These are phyloP conservation scores for Ophiorrhiza pumila DNA, from an alignment of 257 asterid genomes.

Conservation along the genomic window DNA sequence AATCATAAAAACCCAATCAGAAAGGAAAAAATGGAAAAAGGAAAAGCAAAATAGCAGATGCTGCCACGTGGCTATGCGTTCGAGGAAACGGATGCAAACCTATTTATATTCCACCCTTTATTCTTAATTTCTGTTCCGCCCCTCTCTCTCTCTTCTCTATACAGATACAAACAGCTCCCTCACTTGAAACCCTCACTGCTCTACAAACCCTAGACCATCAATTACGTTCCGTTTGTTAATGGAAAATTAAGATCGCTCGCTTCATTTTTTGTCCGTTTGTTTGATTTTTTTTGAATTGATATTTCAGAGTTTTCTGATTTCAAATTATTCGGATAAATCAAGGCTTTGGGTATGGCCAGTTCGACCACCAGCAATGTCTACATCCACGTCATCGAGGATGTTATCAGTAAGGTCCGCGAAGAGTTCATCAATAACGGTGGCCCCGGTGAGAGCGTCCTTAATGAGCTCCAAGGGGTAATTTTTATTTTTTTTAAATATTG, in stretches of 20 bases:
- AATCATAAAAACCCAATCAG: too few relatives aligned
- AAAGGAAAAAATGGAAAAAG: background rate
- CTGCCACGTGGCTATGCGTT: slow-evolving; percentile 31
- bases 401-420: slow-evolving; percentile 79
- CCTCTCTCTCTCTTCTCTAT: slow-evolving; percentile 10
- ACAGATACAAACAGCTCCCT: background rate
- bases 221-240: background rate
- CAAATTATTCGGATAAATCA: slow-evolving; percentile 12
- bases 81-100: slow-evolving; percentile 50
- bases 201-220: slow-evolving; percentile 24
- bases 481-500: background rate
- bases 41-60: background rate
- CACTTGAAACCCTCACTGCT: slow-evolving; percentile 17
- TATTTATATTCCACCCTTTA: slow-evolving; percentile 45
- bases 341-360: slow-evolving; percentile 53
- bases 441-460: slow-evolving; percentile 82
- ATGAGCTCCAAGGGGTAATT: slow-evolving; percentile 87
- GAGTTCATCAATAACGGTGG: slow-evolving; percentile 74
- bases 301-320: slow-evolving; percentile 4
- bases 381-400: slow-evolving; percentile 85
- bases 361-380: slow-evolving; percentile 74
- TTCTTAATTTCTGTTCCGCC: slow-evolving; percentile 37
- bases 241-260: background rate
- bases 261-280: background rate
- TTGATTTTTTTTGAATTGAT: background rate